These are phyloP conservation scores for Cytospora leucostoma DNA, from an alignment of 2,329 filamentous ascomycete genomes.

Conservation along the genomic window DNA sequence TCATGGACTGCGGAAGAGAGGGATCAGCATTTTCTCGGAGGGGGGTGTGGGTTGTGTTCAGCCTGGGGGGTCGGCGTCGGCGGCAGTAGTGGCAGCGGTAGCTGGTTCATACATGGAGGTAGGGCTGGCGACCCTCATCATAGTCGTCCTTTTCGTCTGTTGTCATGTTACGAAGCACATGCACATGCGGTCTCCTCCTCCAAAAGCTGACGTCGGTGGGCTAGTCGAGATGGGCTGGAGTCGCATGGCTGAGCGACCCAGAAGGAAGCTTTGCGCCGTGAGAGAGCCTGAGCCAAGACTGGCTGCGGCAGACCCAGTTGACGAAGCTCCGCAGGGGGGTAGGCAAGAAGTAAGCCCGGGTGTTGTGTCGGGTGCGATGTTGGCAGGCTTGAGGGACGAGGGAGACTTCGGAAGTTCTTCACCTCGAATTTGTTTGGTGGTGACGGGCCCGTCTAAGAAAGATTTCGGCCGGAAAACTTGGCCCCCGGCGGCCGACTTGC, in stretches of 20 bases:
- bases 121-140: slow-evolving; percentile 62
- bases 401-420: slow-evolving; percentile 8
- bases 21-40: slow-evolving; percentile 23
- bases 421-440: slow-evolving; percentile 18
- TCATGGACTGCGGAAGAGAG: slow-evolving; percentile 69
- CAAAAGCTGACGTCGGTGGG: slow-evolving; percentile 5
- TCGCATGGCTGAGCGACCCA: slow-evolving; percentile 20
- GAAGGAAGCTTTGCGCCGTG: slow-evolving; percentile 24
- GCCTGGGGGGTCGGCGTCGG: neutral
- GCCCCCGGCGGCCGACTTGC: slow-evolving; percentile 6
- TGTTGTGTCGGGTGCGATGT: slow-evolving; percentile 19
- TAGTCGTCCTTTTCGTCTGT: slow-evolving; percentile 46
- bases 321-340: neutral
- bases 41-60: slow-evolving; percentile 6
- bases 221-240: slow-evolving; percentile 11
- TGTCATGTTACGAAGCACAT: slow-evolving; percentile 34
- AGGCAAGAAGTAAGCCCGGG: slow-evolving; percentile 13
- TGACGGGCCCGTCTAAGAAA: slow-evolving; percentile 24
- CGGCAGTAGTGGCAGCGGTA: slow-evolving; percentile 15
- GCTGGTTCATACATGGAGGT: slow-evolving; percentile 57
- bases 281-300: neutral
- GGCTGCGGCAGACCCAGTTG: slow-evolving; percentile 7
- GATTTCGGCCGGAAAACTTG: slow-evolving; percentile 29
- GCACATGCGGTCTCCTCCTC: slow-evolving; percentile 22
- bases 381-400: slow-evolving; percentile 6